Conservation (phyloP, 352 stramenopile species). For the Pythium chondricola region DNA sequence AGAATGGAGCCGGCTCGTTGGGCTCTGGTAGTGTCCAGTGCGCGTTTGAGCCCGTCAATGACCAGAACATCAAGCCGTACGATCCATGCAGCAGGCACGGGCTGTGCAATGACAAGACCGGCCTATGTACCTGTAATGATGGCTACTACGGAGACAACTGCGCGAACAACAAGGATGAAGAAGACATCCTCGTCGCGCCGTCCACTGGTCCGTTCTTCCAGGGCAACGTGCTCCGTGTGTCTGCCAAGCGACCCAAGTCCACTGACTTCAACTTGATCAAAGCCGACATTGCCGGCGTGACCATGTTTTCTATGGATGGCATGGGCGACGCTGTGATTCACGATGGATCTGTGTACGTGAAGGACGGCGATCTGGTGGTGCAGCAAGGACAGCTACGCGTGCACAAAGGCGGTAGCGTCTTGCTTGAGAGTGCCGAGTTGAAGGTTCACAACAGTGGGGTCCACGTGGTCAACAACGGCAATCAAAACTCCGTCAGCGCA, state of each 20-base stretch:
- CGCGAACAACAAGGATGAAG: slow-evolving; percentile 54
- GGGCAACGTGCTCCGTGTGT: slow-evolving; percentile 57
- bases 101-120: slow-evolving; percentile 36
- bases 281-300: slow-evolving; percentile 34
- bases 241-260: slow-evolving; percentile 32
- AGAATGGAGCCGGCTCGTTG: slow-evolving; percentile 8
- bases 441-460: slow-evolving; percentile 39
- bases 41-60: slow-evolving; percentile 35
- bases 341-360: slow-evolving; percentile 30
- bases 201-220: slow-evolving; percentile 57
- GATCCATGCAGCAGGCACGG: slow-evolving; percentile 55
- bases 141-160: slow-evolving; percentile 70
- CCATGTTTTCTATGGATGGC: slow-evolving; percentile 62
- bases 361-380: slow-evolving; percentile 47
- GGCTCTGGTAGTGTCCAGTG: slow-evolving; percentile 17
- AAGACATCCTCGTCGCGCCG: slow-evolving; percentile 46
- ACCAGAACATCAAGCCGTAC: slow-evolving; percentile 44
- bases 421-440: slow-evolving; percentile 36
- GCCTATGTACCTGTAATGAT: slow-evolving; percentile 52
- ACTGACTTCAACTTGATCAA: slow-evolving; percentile 69
- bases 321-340: slow-evolving; percentile 36
- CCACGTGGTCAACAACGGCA: slow-evolving; percentile 22
- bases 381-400: slow-evolving; percentile 33
- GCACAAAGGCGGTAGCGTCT: slow-evolving; percentile 29
- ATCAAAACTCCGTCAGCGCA: background rate